Base-by-base conservation (phyloP, 2,329 filamentous ascomycete species). In the Mycosphaerella sp. region DNA sequence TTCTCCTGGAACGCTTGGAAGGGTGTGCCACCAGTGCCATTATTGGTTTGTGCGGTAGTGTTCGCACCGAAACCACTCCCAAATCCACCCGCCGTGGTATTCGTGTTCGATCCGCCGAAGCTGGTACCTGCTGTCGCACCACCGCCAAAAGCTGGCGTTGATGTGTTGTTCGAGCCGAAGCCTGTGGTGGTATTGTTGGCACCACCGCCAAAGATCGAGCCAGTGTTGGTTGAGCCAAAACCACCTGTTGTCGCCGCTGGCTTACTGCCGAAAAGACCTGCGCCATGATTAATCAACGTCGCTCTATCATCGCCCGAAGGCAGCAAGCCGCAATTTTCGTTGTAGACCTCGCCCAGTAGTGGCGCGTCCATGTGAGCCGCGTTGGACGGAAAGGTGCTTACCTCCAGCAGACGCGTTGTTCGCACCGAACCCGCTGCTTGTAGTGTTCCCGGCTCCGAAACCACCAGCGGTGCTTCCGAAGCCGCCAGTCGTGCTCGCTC, bases 1-100 rank as follows among this genome's bases (percentile, higher is more conserved):
- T 92, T 93, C 73, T 95, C 89, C 17, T 78, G 74, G 45, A 81
- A 79, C 0, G 88, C 76, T 57, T 80, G 73, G 73, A 92, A 95
- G 4, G 84, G 79, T 3, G 79, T 72, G 51, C 67, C 75, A 11
- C 78, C 84, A 8, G 88, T 92, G 55, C 89, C 89, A 26, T 83
- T 80, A 56, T 76, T 77, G 61, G 75, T 76, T 48, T 71, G 74
- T 42, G 62, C 64, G 42, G 78, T 77, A 42, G 82, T 71, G 8
- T 71, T 72, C 42, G 64, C 69, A 56, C 54, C 67, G 58, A 60
- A 67, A 6, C 59, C 59, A 32, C 26, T 7, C 26, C 59, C 60
- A 42, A 62, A 62, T 17, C 62, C 59, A 11, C 55, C 56, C 11
- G 53, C 55, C n/a, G 51, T 56, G n/a, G 50, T 60, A 43, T 56